Base-by-base conservation (phyloP, 805 yeast genomes). In the Priceomyces castillae region DNA sequence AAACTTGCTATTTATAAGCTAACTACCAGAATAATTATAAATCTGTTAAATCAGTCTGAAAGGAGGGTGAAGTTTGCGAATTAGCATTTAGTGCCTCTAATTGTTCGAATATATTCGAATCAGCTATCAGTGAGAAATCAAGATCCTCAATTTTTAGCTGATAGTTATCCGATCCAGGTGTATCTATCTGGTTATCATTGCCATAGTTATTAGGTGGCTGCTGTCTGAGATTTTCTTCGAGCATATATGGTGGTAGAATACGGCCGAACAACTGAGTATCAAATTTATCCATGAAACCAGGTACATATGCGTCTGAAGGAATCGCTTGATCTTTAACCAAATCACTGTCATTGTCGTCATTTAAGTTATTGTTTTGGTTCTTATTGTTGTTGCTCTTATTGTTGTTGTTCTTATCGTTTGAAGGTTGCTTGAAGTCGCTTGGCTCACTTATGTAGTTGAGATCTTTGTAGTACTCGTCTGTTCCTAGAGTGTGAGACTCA, bases 261-360 rank as follows among this genome's bases (percentile, higher is more conserved):
- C 86, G 68, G 1, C 96, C 97, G 69, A 89, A 89, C 15, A 89
- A 74, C 56, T 87, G 90, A 56, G 87, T 80, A 59, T 89, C 97
- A 37, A 89, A 64, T 51, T 84, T 86, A 59, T 89, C 96, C 73
- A 89, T 84, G 34, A 86, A 83, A 3, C 95, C 94, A 1, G 94
- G 88, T 47, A 86, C 74, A 53, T 86, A 86, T 41, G 67, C 63
- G 33, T 61, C 40, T 14, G 6, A n/a, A 9, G 30, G 30, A 26
- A 7, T 16, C 5, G 10, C 5, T n/a, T 28, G 31, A 28, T n/a
- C 31, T 22, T 22, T 22, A 6, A 22, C 9, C 19, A 33, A 16
- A 16, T n/a, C 35, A 33, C 35, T 16, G 17, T 33, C 35, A 14
- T 33, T 33, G 10, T 11, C 15, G 5, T 9, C 31, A 7, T 19